A percentile compares a stretch with the other conserved stretches of the same genome.
Evolutionary conservation across 805 yeast species (phyloP).

Genomic region (Zygoascus flipseniorum): DNA sequence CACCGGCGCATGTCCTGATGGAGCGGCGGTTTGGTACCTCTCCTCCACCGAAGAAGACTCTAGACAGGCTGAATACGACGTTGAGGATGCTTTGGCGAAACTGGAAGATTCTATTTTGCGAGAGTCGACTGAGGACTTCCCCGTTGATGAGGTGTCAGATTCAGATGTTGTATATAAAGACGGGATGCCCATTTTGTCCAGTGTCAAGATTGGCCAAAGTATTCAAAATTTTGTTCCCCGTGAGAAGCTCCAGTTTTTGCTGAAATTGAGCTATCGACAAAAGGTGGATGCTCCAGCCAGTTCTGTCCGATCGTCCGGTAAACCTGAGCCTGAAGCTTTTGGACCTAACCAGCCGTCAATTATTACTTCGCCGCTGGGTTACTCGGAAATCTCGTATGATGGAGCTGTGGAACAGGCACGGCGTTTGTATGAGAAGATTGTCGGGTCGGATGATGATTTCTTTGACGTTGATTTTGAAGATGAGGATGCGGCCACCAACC

Average conservation of each 20-base stretch:
- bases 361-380: not conserved
- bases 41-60: conserved; percentile 62
- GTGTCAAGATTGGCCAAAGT: conserved; percentile 79
- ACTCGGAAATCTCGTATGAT: conserved; percentile 73
- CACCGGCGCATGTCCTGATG: conserved; percentile 78
- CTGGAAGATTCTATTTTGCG: conserved; percentile 74
- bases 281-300: conserved; percentile 19
- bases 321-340: not conserved
- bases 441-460: conserved; percentile 92
- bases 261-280: conserved; percentile 57
- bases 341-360: conserved; percentile 6
- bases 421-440: conserved; percentile 62
- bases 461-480: conserved; percentile 96
- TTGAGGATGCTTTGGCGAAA: conserved; percentile 70
- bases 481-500: conserved; percentile 42
- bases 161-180: conserved; percentile 46
- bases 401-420: conserved; percentile 81
- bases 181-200: conserved; percentile 65
- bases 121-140: conserved; percentile 58
- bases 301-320: conserved; percentile 8
- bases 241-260: conserved; percentile 53
- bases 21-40: conserved; percentile 84
- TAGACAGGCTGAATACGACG: conserved; percentile 61
- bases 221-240: conserved; percentile 78
- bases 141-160: conserved; percentile 45